phyloP scores from a whole-genome alignment of 1,139 yeast genomes.

The Magnusiomyces tetraspermus region DNA sequence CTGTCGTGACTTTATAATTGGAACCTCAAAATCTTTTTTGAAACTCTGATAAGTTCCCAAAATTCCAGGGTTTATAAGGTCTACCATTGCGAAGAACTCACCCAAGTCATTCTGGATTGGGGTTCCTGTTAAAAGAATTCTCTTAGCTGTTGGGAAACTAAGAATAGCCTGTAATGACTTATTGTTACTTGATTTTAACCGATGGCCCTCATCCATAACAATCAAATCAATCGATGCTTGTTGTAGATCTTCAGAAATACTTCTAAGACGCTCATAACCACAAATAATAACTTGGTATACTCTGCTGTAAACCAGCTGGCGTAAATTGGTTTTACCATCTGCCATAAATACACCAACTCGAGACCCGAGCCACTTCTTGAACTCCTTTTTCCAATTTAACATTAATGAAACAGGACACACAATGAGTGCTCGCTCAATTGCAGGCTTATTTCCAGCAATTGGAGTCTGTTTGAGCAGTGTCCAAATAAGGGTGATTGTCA shows the following conservation, averaged over 20 bases:
- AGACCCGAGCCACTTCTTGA: conserved; percentile 82
- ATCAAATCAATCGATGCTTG: conserved; percentile 55
- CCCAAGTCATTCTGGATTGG: conserved; percentile 88
- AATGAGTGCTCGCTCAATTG: conserved; percentile 52
- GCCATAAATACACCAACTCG: conserved; percentile 38
- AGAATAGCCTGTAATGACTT: conserved; percentile 60
- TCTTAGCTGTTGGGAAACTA: conserved; percentile 45
- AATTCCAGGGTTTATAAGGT: conserved; percentile 77
- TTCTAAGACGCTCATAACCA: conserved; percentile 75
- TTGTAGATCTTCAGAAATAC: conserved; percentile 45
- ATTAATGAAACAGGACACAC: conserved; percentile 91
- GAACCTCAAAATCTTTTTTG: conserved; percentile 56
- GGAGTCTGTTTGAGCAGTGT: conserved; percentile 74
- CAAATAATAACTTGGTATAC: conserved; percentile 77
- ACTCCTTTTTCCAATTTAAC: conserved; percentile 81
- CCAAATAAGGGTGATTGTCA: conserved; percentile 78
- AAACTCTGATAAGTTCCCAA: conserved; percentile 58
- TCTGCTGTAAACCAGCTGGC: conserved; percentile 56
- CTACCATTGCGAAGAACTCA: conserved; percentile 73
- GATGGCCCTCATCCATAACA: conserved; percentile 93
- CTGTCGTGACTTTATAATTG: conserved; percentile 68
- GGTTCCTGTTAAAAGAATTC: conserved; percentile 75
- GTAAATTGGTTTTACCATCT: conserved; percentile 41
- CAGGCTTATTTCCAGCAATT: conserved; percentile 33
- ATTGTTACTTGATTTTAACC: conserved; percentile 54